Evolutionary conservation across 1,139 yeast genomes (phyloP).

Genomic region (Geotrichum siamense): DNA sequence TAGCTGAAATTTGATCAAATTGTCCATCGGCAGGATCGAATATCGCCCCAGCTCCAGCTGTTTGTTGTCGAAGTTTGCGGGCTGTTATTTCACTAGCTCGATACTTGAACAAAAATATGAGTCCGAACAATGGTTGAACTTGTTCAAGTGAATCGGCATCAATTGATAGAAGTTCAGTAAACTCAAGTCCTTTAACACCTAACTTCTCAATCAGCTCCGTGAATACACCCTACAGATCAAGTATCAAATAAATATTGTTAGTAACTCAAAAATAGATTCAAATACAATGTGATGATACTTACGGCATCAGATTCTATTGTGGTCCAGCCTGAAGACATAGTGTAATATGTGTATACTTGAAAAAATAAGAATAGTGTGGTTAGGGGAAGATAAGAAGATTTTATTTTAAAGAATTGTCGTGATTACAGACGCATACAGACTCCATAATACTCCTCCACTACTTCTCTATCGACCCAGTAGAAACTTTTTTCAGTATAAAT

Average conservation of each 20-base stretch:
- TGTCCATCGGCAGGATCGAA: conserved; percentile 38
- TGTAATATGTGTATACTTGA: too few relatives aligned
- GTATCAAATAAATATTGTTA: not conserved
- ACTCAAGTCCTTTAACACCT: conserved; percentile 50
- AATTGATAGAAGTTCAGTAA: conserved; percentile 53
- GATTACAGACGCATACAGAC: too few relatives aligned
- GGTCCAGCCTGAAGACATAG: conserved; percentile 48
- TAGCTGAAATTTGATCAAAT: conserved; percentile 34
- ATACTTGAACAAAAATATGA: conserved; percentile 58
- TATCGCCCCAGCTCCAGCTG: conserved; percentile 25
- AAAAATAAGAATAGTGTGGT: too few relatives aligned
- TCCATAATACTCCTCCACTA: too few relatives aligned
- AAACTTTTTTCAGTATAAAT: too few relatives aligned
- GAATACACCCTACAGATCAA: conserved; percentile 48
- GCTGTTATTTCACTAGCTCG: conserved; percentile 31
- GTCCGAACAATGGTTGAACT: conserved; percentile 47
- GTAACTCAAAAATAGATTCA: conserved; percentile 20
- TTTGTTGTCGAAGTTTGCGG: conserved; percentile 10
- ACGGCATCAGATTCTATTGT: conserved; percentile 63
- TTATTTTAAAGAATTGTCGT: too few relatives aligned
- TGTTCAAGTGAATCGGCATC: conserved; percentile 42
- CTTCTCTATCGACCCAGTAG: too few relatives aligned
- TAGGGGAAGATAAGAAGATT: too few relatives aligned
- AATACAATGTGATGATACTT: not conserved
- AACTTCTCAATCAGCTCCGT: conserved; percentile 55